Percentiles rank a stretch among this genome's conserved stretches.
Evolutionary conservation across 2,329 filamentous ascomycete species (phyloP).

Genomic region (Aspergillus sclerotialis): DNA sequence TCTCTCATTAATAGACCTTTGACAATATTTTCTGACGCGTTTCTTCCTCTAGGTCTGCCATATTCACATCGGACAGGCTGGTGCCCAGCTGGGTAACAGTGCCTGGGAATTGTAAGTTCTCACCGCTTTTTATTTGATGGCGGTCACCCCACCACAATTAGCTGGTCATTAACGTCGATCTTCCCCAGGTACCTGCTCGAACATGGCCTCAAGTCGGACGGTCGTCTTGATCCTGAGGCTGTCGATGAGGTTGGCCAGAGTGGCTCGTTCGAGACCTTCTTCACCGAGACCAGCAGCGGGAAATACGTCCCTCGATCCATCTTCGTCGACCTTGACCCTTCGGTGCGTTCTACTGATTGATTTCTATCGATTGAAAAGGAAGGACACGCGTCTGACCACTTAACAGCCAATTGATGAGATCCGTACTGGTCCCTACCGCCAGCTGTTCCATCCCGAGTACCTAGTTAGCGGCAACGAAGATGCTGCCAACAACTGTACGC

Average conservation of each 20-base stretch:
- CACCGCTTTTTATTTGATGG: constrained; percentile 20
- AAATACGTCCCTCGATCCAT: constrained; percentile 64
- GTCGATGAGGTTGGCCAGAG: constrained; percentile 45
- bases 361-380: not conserved
- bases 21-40: constrained; percentile 6
- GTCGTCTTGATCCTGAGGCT: constrained; percentile 50
- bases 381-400: constrained; percentile 8
- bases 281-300: constrained; percentile 56
- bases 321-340: constrained; percentile 61
- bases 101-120: constrained; percentile 60
- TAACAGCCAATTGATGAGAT: constrained; percentile 58
- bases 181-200: constrained; percentile 55
- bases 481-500: constrained; percentile 59
- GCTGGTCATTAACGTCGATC: constrained; percentile 2
- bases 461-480: constrained; percentile 64
- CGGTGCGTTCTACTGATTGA: constrained; percentile 33
- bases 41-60: constrained; percentile 50
- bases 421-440: constrained; percentile 55
- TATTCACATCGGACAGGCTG: constrained; percentile 62
- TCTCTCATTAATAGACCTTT: not conserved
- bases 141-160: constrained; percentile 2
- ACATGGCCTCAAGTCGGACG: constrained; percentile 57
- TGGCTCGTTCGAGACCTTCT: constrained; percentile 60
- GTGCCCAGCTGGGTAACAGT: constrained; percentile 60
- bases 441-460: constrained; percentile 60